Evolutionary conservation across 306 rosid species (phyloP).

Genomic region (Gillenia trifoliata): DNA sequence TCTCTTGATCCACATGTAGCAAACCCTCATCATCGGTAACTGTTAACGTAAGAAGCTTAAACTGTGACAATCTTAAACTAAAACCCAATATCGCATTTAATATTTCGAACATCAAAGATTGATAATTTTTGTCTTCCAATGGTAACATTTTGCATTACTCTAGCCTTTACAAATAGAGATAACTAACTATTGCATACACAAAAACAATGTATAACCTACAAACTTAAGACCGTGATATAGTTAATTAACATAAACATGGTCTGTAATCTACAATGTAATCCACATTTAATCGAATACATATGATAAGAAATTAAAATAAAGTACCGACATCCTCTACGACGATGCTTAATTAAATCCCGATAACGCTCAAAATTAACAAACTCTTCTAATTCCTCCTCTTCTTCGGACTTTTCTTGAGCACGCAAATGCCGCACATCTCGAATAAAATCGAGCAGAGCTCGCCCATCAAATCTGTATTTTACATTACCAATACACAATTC

Average conservation of each 20-base stretch:
- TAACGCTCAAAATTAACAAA: conserved; percentile 99
- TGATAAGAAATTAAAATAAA: conserved; percentile 42
- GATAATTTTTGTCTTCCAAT: conserved; percentile 18
- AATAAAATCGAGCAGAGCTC: conserved; percentile 92
- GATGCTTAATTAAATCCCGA: conserved; percentile 99
- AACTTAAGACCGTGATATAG: not conserved
- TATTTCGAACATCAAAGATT: not conserved
- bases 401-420: conserved; percentile 77
- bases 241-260: not conserved
- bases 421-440: conserved; percentile 64
- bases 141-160: not conserved
- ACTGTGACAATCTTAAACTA: conserved; percentile 36
- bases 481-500: not conserved
- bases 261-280: not conserved
- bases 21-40: conserved; percentile 89
- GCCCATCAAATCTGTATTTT: conserved; percentile 82
- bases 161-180: conserved; percentile 21
- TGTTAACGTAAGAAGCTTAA: conserved; percentile 46
- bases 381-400: conserved; percentile 99
- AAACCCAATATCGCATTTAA: not conserved
- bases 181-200: not conserved
- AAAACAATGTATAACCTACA: not conserved
- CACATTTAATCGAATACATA: not conserved
- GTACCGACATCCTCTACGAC: conserved; percentile 99
- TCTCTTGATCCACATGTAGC: conserved; percentile 88